Evolutionary conservation across 1,284 basidiomycete species (phyloP).

Genomic region (Puccinia polysora): DNA sequence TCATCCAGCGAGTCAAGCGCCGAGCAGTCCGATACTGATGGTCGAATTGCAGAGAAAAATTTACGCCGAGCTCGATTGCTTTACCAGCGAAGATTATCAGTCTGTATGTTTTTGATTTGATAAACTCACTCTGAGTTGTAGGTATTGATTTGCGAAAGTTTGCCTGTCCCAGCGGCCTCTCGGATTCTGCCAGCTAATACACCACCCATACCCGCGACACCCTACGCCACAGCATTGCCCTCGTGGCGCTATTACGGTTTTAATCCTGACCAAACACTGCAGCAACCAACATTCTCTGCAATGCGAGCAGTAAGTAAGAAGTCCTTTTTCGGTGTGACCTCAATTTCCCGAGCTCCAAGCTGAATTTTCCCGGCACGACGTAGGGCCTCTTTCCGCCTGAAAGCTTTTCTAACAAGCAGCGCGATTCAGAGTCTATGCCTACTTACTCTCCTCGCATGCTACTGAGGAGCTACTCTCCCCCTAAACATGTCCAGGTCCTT

Average conservation of each 20-base stretch:
- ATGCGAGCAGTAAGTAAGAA: conserved; percentile 17
- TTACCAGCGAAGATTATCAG: conserved; percentile 26
- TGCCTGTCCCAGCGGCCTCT: conserved; percentile 9
- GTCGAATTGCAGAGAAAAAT: conserved; percentile 28
- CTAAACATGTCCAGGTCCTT: conserved; percentile 11
- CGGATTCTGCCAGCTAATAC: conserved; percentile 6
- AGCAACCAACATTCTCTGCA: conserved; percentile 26
- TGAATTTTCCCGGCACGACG: background rate
- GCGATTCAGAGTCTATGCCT: background rate
- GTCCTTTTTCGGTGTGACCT: background rate
- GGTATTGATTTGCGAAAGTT: background rate
- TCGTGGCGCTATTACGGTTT: conserved; percentile 29
- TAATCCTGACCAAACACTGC: conserved; percentile 8
- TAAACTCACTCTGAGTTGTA: background rate
- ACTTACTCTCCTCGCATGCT: background rate
- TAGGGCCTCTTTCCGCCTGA: conserved; percentile 30
- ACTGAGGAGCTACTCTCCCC: background rate
- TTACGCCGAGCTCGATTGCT: conserved; percentile 18
- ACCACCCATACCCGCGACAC: conserved; percentile 11
- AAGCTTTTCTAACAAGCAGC: conserved; percentile 3
- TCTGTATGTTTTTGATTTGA: conserved; percentile 10
- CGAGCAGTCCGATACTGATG: conserved; percentile 33
- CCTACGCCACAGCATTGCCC: conserved; percentile 29
- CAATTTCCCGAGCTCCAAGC: background rate
- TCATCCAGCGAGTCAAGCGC: conserved; percentile 15